Percentiles rank a stretch among this genome's conserved stretches.
These are phyloP conservation scores for Boletales sp. DNA, from an alignment of 768 basidiomycete genomes.

Conservation along the genomic window DNA sequence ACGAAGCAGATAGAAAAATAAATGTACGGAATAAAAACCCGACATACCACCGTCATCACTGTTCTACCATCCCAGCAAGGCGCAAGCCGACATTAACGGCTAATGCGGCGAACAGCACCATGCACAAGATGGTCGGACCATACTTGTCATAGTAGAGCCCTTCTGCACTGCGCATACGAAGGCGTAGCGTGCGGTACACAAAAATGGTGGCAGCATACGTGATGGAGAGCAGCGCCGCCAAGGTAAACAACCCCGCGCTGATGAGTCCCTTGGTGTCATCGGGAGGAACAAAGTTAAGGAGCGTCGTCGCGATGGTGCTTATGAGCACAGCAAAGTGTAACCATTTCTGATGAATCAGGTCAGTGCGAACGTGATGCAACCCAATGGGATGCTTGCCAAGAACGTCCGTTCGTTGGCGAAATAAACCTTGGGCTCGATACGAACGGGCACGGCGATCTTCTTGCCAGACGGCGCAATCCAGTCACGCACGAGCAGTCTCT, in stretches of 20 bases:
- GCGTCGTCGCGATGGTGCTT: slow-evolving; percentile 84
- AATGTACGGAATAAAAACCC: slow-evolving; percentile 1
- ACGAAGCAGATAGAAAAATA: neutral
- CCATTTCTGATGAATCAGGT: slow-evolving; percentile 66
- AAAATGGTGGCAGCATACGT: slow-evolving; percentile 84
- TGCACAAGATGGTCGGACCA: slow-evolving; percentile 74
- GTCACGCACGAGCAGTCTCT: slow-evolving; percentile 58
- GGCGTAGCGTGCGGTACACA: slow-evolving; percentile 64
- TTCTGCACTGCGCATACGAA: slow-evolving; percentile 69
- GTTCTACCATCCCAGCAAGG: slow-evolving; percentile 46
- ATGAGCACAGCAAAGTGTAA: slow-evolving; percentile 83
- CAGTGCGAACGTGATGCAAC: neutral
- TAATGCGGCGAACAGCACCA: slow-evolving; percentile 65
- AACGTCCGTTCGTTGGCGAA: slow-evolving; percentile 96
- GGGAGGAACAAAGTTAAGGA: slow-evolving; percentile 80
- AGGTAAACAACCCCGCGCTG: slow-evolving; percentile 83
- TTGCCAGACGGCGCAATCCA: slow-evolving; percentile 85
- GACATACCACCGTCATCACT: slow-evolving; percentile 1
- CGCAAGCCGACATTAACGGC: slow-evolving; percentile 74
- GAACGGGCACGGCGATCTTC: slow-evolving; percentile 88
- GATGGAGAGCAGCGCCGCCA: slow-evolving; percentile 85
- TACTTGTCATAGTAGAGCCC: slow-evolving; percentile 89
- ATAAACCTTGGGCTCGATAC: slow-evolving; percentile 97
- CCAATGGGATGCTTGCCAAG: slow-evolving; percentile 53
- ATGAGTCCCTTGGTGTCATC: slow-evolving; percentile 77